These are phyloP conservation scores for Hypericum androsaemum DNA, from an alignment of 345 rosid species.

Conservation along the genomic window DNA sequence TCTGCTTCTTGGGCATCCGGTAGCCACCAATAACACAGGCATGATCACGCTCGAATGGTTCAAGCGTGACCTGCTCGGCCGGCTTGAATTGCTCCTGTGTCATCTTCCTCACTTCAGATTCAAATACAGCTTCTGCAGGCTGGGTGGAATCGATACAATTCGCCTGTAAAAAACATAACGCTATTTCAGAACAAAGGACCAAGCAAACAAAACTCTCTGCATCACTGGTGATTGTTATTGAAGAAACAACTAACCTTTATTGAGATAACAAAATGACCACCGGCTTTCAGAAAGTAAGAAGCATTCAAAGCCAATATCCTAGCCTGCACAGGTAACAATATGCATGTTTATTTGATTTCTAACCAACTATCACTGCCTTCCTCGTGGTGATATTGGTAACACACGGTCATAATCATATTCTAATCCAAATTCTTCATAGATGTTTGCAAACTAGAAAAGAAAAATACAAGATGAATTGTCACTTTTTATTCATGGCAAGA, in stretches of 20 bases:
- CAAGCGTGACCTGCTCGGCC: conserved; percentile 76
- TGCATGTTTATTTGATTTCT: no score
- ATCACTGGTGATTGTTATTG: no score
- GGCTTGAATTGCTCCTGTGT: conserved; percentile 84
- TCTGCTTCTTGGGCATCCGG: conserved; percentile 79
- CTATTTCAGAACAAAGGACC: no score
- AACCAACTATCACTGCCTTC: no score
- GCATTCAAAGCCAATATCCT: conserved; percentile 90
- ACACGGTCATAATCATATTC: no score
- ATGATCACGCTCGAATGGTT: conserved; percentile 94
- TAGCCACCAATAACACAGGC: conserved; percentile 90
- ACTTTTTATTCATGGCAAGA: no score
- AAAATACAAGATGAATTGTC: no score
- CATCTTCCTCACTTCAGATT: conserved; percentile 79
- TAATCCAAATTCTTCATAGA: no score
- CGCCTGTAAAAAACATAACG: conserved; percentile 35
- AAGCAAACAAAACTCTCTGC: no score
- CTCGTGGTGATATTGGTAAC: no score
- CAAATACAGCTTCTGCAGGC: conserved; percentile 76
- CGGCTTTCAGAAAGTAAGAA: conserved; percentile 71
- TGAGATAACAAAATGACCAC: conserved; percentile 96
- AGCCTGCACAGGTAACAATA: conserved; percentile 40
- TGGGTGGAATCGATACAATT: conserved; percentile 91
- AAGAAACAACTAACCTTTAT: conserved; percentile 58
- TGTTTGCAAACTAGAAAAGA: no score